A percentile compares a stretch with the other conserved stretches of the same genome.
phyloP scores from a whole-genome alignment of 768 basidiomycete genomes.

The Leccinum uliginosum region DNA sequence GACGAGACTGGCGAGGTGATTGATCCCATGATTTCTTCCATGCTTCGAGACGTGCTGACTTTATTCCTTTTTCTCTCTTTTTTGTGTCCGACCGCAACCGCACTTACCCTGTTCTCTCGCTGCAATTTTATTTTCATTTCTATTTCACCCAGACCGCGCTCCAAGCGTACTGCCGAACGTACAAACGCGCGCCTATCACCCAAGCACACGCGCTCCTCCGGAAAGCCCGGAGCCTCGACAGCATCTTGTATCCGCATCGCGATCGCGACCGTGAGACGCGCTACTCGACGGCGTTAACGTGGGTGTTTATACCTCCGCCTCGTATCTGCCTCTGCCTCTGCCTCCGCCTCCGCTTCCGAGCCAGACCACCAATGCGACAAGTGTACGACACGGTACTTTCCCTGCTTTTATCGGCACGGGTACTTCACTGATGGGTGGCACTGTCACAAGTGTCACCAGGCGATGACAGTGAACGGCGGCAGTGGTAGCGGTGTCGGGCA shows the following conservation, averaged over 20 bases:
- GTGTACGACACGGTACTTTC: constrained; percentile 70
- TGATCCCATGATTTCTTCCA: not conserved
- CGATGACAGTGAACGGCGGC: constrained; percentile 9
- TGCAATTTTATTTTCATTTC: not conserved
- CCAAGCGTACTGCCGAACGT: constrained; percentile 79
- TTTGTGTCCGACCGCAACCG: not conserved
- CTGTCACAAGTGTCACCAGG: constrained; percentile 45
- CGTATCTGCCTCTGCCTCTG: not conserved
- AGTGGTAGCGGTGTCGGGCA: not conserved
- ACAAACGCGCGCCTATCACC: constrained; percentile 71
- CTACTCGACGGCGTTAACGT: not conserved
- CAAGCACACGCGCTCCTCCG: constrained; percentile 84
- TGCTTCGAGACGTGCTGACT: constrained; percentile 3
- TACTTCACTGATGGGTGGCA: constrained; percentile 26
- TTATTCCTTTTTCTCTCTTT: not conserved
- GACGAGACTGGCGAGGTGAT: constrained; percentile 78
- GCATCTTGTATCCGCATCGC: constrained; percentile 46
- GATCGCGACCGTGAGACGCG: not conserved
- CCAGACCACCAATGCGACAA: constrained; percentile 45
- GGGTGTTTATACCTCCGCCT: not conserved
- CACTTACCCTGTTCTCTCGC: not conserved
- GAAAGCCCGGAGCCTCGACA: constrained; percentile 83
- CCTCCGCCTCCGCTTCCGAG: constrained; percentile 5
- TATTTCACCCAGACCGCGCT: constrained; percentile 74
- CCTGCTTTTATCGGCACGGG: constrained; percentile 59